Evolutionary conservation across 176 grass and related monocot genomes (phyloP), one percentile per base, ranked within the genome.

Genomic region (Oryza australiensis): DNA sequence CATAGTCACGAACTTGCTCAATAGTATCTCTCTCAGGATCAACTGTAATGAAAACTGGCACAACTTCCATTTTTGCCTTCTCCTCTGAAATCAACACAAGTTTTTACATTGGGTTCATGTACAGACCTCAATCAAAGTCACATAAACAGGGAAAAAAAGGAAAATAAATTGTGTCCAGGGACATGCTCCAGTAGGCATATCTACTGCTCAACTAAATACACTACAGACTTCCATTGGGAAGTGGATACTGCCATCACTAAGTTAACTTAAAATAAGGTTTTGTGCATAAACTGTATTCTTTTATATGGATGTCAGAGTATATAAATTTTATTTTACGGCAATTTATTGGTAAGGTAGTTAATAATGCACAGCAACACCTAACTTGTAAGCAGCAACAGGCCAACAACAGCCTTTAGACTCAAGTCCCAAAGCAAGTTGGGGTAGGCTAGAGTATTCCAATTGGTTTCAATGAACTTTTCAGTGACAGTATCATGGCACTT

Each of bases 1-100:
- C 89, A 66, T 97, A 91, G 78, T 97, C 88, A 57, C 74, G 74
- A 59, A 97, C 76, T 81, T 91, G 91, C 84, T 97, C 94, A 33
- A 97, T 89, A 62, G 87, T 91, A 86, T 97, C 89, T 86, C 94
- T 97, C 74, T 91, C 94, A 78, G 94, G 91, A 74, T 97, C 94
- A 63, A 97, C 91, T 55, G 89, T 87, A 70, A 94, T 94, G 70
- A 93, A 97, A 86, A 94, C 89, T 73, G 91, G 94, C 63, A 97
- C 87, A 73, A 91, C 33, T 82, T 91, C 89, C 68, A 97, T 80
- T 78, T 88, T 85, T 45, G 83, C 42, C 70, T 84, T 91, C 59
- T 83, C 76, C 68, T 94, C 91, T 94, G 83, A 66, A 83, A 51
- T 53, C 41, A 78, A 87, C 7, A 79, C 66, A 30, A 18, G 20